Percentiles rank a stretch among this genome's conserved stretches.
Evolutionary conservation across 1,284 basidiomycete species (phyloP).

Genomic region (Fomitopsis betulina): DNA sequence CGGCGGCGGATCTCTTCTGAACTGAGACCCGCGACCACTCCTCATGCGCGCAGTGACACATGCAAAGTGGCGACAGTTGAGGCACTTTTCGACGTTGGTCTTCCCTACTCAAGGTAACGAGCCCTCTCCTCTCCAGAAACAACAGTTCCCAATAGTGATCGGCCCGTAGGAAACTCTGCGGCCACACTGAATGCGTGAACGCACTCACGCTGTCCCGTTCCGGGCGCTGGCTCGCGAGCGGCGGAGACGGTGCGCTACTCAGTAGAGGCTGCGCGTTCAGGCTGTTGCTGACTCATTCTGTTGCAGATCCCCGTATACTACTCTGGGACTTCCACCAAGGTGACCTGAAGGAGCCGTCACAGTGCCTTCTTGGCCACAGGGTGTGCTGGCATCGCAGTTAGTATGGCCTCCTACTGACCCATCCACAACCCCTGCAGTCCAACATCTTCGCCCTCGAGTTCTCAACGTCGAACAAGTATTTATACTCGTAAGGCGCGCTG

Average conservation of each 20-base stretch:
- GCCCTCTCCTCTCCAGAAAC: not conserved
- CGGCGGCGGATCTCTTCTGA: not conserved
- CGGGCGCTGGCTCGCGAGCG: slow-evolving; percentile 70
- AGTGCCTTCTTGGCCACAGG: slow-evolving; percentile 44
- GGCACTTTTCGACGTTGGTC: not conserved
- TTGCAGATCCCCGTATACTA: slow-evolving; percentile 51
- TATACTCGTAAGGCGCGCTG: slow-evolving; percentile 54
- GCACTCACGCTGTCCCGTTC: slow-evolving; percentile 58
- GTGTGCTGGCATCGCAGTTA: slow-evolving; percentile 29
- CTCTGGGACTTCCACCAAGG: slow-evolving; percentile 73
- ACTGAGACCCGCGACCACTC: not conserved
- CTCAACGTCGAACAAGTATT: slow-evolving; percentile 54
- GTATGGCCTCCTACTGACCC: not conserved
- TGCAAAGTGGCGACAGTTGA: not conserved
- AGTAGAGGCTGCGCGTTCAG: too few species aligned
- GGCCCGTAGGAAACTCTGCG: slow-evolving; percentile 44
- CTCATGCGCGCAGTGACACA: not conserved
- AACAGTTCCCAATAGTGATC: not conserved
- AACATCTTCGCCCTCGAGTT: slow-evolving; percentile 71
- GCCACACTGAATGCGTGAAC: slow-evolving; percentile 71
- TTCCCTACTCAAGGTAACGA: slow-evolving; percentile 10
- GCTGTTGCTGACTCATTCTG: too few species aligned
- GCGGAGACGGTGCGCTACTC: slow-evolving; percentile 58
- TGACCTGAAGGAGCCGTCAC: slow-evolving; percentile 42
- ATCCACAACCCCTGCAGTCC: slow-evolving; percentile 32